Base-by-base conservation (phyloP, 495 filamentous ascomycete genomes). In the Talaromyces trachyspermus region DNA sequence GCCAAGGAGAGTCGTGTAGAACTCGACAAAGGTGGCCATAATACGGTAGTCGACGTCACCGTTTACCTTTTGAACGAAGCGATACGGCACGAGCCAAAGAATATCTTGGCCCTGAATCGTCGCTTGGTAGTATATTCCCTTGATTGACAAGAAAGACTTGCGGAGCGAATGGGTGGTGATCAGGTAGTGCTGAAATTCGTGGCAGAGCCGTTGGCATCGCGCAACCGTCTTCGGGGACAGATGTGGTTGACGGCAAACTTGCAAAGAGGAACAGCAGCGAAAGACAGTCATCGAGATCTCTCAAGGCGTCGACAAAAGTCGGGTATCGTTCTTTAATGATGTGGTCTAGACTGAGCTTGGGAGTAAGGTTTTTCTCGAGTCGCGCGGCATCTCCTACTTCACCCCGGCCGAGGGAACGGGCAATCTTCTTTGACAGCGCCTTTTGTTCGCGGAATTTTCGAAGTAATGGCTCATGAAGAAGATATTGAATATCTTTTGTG, bases 91-190 rank as follows among this genome's bases (percentile, higher is more conserved):
- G 15, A 98, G 72, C 92, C 92, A 98, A 60, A 98, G 72, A 42
- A 97, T 84, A 55, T 98, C 92, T 65, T 97, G 91, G n/a, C 91
- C 91, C 60, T 95, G 89, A 41, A 98, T 91, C 38, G 86, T 97
- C 6, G 90, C 94, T 71, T 98, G 94, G 68, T 97, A 98, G 69
- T 98, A 98, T 57, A 98, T 96, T 59, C 92, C 92, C 74, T 97
- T 98, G 66, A 98, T 97, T 1, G 88, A 95, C 43, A 98, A 74
- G 70, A 98, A 98, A 5, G 88, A 94, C 68, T 95, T 96, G 56
- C 88, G 84, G 46, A 98, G 72, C 40, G 85, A 87, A 66, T 95
- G 82, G 17, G 89, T 87, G 36, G 79, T 75, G 61, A 98, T 98
- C 46, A 98, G 75, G 68, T 95, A 97, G 72, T 97, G 94, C 63